These are phyloP conservation scores for Apiospora hydei DNA, from an alignment of 2,329 filamentous ascomycete species.

Conservation along the genomic window DNA sequence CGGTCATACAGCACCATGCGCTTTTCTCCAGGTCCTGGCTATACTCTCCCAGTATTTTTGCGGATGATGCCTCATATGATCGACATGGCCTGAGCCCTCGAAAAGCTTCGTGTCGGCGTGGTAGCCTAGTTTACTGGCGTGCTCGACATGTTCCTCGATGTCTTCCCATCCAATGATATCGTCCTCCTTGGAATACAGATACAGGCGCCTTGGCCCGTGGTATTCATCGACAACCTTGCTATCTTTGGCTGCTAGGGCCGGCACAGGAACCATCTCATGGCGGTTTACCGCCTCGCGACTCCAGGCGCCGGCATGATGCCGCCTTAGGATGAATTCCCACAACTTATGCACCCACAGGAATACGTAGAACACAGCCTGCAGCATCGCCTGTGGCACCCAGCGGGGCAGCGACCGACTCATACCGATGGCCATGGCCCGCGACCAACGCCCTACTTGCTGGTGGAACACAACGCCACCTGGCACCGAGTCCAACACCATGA, in stretches of 20 bases:
- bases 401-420: conserved; percentile 52
- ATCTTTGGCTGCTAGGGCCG: not conserved
- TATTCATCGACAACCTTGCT: conserved; percentile 34
- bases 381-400: conserved; percentile 54
- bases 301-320: conserved; percentile 50
- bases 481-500: conserved; percentile 60
- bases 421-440: conserved; percentile 60
- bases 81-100: conserved; percentile 65
- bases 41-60: conserved; percentile 62
- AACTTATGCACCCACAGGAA: conserved; percentile 49
- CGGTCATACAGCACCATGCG: not conserved
- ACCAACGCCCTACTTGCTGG: conserved; percentile 57
- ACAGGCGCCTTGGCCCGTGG: conserved; percentile 54
- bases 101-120: conserved; percentile 57
- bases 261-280: conserved; percentile 33
- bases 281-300: conserved; percentile 48
- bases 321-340: conserved; percentile 46
- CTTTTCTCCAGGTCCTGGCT: not conserved
- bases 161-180: conserved; percentile 63
- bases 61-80: conserved; percentile 64
- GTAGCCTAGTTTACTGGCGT: conserved; percentile 57
- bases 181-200: conserved; percentile 66
- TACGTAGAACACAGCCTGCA: conserved; percentile 53
- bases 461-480: conserved; percentile 55
- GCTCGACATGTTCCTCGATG: conserved; percentile 60